phyloP scores from a whole-genome alignment of 129 eudicot species.

The Tagetes patula region DNA sequence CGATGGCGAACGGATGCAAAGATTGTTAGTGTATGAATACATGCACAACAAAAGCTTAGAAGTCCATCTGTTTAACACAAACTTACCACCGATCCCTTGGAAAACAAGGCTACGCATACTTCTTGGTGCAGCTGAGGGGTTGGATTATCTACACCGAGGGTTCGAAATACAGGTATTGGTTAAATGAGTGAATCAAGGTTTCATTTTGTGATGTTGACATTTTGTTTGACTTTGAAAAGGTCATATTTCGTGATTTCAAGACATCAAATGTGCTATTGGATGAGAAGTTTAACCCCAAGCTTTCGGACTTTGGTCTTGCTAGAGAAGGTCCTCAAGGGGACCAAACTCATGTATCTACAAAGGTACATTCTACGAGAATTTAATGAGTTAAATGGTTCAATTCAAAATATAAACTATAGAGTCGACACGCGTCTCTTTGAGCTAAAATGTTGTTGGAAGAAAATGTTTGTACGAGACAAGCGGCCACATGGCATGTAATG shows the following conservation, averaged over 20 bases:
- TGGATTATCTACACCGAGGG: constrained; percentile 71
- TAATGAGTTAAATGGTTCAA: too few species aligned
- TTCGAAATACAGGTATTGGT: constrained; percentile 57
- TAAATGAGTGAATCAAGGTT: neutral
- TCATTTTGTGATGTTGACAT: constrained; percentile 5
- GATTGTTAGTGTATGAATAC: constrained; percentile 72
- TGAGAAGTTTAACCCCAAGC: constrained; percentile 61
- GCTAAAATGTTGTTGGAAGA: too few species aligned
- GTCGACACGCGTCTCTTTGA: too few species aligned
- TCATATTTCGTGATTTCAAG: constrained; percentile 80
- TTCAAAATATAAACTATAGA: too few species aligned
- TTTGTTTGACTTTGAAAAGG: constrained; percentile 35
- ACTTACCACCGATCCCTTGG: constrained; percentile 60
- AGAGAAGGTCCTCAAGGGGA: constrained; percentile 83
- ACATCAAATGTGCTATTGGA: constrained; percentile 78
- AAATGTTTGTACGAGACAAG: too few species aligned
- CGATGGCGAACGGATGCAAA: constrained; percentile 82
- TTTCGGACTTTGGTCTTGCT: constrained; percentile 88
- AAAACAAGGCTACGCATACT: constrained; percentile 58
- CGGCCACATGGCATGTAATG: too few species aligned
- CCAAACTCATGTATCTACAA: constrained; percentile 73
- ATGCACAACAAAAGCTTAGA: constrained; percentile 78
- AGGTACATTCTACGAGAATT: constrained; percentile 35
- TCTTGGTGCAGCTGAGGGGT: constrained; percentile 81
- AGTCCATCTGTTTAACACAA: constrained; percentile 59